These are phyloP conservation scores for Chlorella sp. DNA, from an alignment of 139 green algal genomes.

Conservation along the genomic window DNA sequence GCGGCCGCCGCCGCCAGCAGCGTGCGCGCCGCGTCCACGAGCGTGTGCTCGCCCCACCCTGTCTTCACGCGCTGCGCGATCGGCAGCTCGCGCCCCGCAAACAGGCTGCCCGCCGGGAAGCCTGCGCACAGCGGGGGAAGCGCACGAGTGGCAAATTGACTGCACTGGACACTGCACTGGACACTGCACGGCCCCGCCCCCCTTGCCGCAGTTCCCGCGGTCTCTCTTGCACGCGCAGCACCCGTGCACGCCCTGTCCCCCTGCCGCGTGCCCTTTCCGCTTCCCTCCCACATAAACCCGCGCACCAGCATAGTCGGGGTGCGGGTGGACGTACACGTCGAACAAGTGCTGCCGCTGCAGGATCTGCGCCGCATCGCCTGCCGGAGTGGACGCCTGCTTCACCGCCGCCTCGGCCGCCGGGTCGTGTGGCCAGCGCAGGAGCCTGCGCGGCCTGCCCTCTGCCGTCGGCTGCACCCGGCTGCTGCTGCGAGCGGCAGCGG, in stretches of 20 bases:
- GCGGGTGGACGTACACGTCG: constrained; percentile 28
- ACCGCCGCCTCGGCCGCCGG: too few species aligned
- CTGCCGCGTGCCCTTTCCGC: too few species aligned
- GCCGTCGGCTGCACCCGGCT: neutral
- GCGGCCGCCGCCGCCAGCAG: constrained; percentile 30
- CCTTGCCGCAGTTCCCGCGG: too few species aligned
- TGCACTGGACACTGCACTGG: neutral
- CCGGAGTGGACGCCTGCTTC: too few species aligned
- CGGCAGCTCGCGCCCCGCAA: constrained; percentile 1
- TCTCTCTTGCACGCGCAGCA: too few species aligned
- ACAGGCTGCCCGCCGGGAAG: constrained; percentile 4
- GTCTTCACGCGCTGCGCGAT: constrained; percentile 8
- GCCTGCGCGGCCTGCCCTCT: too few species aligned
- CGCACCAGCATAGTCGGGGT: constrained; percentile 20
- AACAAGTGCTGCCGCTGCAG: constrained; percentile 31
- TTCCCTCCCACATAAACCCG: too few species aligned
- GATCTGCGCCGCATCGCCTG: neutral
- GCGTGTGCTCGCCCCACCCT: constrained; percentile 19
- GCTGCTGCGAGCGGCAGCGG: neutral
- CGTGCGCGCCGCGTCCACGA: constrained; percentile 28
- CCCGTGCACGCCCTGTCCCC: too few species aligned
- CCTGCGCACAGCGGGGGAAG: neutral
- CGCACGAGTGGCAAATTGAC: neutral
- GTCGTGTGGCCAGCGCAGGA: too few species aligned
- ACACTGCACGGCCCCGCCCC: neutral